phyloP scores from a whole-genome alignment of 768 basidiomycete genomes.

The Tylopilus plumbeoviolaceoides region DNA sequence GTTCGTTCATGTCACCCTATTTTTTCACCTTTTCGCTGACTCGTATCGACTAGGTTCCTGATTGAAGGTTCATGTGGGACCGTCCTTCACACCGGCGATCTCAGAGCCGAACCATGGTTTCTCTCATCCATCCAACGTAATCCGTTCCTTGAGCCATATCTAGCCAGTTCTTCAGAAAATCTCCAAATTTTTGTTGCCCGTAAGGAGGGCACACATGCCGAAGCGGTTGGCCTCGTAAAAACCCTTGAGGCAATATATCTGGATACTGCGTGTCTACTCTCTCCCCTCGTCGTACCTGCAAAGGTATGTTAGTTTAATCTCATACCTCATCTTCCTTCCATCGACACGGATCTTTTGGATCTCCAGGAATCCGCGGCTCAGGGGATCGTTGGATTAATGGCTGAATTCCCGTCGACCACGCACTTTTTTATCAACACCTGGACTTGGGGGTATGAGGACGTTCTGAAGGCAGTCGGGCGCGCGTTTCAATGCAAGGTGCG shows the following conservation, averaged over 20 bases:
- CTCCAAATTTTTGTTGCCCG: constrained; percentile 25
- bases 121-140: constrained; percentile 64
- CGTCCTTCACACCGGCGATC: constrained; percentile 89
- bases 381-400: constrained; percentile 68
- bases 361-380: constrained; percentile 58
- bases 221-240: constrained; percentile 32
- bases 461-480: constrained; percentile 70
- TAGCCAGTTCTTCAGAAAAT: constrained; percentile 36
- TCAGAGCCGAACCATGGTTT: constrained; percentile 84
- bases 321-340: neutral
- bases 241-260: constrained; percentile 76
- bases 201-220: constrained; percentile 18
- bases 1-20: constrained; percentile 38
- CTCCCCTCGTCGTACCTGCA: constrained; percentile 46
- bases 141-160: constrained; percentile 68
- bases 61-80: constrained; percentile 67
- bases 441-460: constrained; percentile 97
- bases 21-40: neutral
- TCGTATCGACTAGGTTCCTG: constrained; percentile 60
- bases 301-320: constrained; percentile 45
- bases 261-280: constrained; percentile 71
- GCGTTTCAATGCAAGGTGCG: constrained; percentile 60
- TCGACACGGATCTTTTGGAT: neutral
- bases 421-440: constrained; percentile 89
- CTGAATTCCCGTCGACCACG: constrained; percentile 56